Base-by-base conservation (phyloP, 78 protist genomes). In the Tieghemostelium lacteum region DNA sequence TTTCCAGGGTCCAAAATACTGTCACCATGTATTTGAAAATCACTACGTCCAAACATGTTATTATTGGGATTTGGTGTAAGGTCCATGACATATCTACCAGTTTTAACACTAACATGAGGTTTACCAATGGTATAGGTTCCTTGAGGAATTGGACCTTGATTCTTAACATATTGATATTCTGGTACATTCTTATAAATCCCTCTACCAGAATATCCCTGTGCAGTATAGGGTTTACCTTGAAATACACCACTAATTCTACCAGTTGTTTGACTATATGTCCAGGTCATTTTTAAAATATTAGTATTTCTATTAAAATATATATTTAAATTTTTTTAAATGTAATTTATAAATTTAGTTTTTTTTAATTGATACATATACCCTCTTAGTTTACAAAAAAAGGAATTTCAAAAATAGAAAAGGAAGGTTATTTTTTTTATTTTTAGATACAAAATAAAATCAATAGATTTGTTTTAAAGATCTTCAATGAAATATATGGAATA, bases 381-480 rank as follows among this genome's bases (percentile, higher is more conserved):
- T n/a, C n/a, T n/a, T n/a, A n/a, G n/a, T n/a, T n/a, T n/a, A n/a
- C n/a, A n/a, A n/a, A n/a, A n/a, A n/a, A n/a, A n/a, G n/a, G n/a
- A n/a, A n/a, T n/a, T n/a, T n/a, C n/a, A n/a, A n/a, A n/a, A n/a
- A n/a, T n/a, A n/a, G n/a, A n/a, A n/a, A n/a, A n/a, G n/a, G n/a
- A n/a, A n/a, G n/a, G n/a, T n/a, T n/a, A n/a, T n/a, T n/a, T n/a
- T n/a, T n/a, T n/a, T n/a, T n/a, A n/a, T n/a, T n/a, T n/a, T n/a
- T n/a, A n/a, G n/a, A n/a, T n/a, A n/a, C n/a, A 63, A 63, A 12
- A 39, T 20, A 29, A 63, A 36, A 63, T 49, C 0, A 63, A 36
- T 16, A 76, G 87, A 63, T 50, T 36, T 4, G 74, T 78, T n/a
- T 70, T 64, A 26, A 33, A 71, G 20, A 54, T n/a, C n/a, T n/a